Conservation (phyloP, 2,329 filamentous ascomycete genomes). For the Xylariaceae sp. region DNA sequence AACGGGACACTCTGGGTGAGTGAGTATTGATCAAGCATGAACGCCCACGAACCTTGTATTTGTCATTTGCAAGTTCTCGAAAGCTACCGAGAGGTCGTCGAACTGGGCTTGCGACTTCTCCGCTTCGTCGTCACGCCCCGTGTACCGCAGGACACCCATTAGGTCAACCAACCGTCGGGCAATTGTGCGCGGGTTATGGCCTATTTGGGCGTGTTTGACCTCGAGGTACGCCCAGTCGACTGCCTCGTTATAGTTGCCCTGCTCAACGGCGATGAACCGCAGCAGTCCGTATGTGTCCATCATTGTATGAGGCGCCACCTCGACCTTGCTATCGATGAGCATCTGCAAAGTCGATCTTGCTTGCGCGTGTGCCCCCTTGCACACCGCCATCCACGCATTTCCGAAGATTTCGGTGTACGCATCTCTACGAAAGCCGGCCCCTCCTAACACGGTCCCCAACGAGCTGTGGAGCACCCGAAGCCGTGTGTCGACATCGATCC, state of each 20-base stretch:
- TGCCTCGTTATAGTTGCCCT: conserved; percentile 6
- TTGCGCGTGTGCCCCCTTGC: background rate
- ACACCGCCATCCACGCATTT: background rate
- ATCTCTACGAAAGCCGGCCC: background rate
- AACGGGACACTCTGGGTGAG: too few species aligned
- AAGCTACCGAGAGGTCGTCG: conserved; percentile 3
- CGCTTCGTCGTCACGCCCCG: conserved; percentile 6
- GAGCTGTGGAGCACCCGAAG: background rate
- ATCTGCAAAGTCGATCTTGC: background rate
- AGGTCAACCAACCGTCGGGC: conserved; percentile 11
- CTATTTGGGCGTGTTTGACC: conserved; percentile 6
- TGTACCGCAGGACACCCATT: conserved; percentile 6
- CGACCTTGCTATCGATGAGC: background rate
- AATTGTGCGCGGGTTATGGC: conserved; percentile 9
- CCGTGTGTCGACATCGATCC: conserved; percentile 8
- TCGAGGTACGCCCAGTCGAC: conserved; percentile 7
- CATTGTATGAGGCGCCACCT: background rate
- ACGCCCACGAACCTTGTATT: too few species aligned
- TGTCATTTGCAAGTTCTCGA: background rate
- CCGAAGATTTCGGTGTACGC: background rate
- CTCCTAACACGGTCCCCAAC: background rate
- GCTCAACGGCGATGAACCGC: background rate
- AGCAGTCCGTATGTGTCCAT: background rate
- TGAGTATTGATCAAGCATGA: too few species aligned
- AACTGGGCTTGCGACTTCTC: conserved; percentile 5